Evolutionary conservation across 306 rosid species (phyloP), one percentile per base, ranked within the genome.

Genomic region (Corylus avellana): DNA sequence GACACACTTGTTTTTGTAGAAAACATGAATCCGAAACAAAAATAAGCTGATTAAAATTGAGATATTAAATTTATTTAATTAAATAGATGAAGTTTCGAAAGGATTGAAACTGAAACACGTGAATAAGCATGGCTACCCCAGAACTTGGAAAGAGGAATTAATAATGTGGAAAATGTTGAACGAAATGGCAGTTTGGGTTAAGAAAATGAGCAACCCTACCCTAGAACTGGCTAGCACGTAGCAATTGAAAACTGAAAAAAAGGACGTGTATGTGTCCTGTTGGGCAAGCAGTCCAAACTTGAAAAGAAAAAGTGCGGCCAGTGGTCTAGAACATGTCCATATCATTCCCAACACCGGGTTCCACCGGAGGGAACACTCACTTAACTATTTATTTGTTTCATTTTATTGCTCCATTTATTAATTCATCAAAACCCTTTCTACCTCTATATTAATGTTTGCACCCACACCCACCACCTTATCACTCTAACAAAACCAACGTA

Each of bases 311-410:
- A 79, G 63, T 66, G 39, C 39, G 77, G 64, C 25, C 72, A 56
- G 17, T 63, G 76, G 84, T 72, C 51, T 72, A 2, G 57, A 51
- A 76, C 55, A 75, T 80, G 89, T 14, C 77, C 56, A 58, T 66
- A 72, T 81, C 69, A 77, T 59, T 42, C 85, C 88, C 77, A 92
- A 81, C 92, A 88, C 6, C 53, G 80, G 92, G 95, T 90, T 82
- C 83, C 84, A 69, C 25, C 7, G n/a, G 9, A 58, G 91, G 91
- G 81, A 75, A 90, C 97, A 90, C 81, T 72, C 46, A 55, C 82
- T 74, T 78, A 59, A 64, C 75, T 64, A 57, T 42, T 71, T 77
- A 55, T 61, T 74, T 67, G 78, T 70, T 62, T 83, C 50, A 42
- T 4, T 14, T 37, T 35, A 17, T 67, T 17, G 29, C 14, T 42